Base-by-base conservation (phyloP, 768 basidiomycete genomes). In the Boletus barrowsii region DNA sequence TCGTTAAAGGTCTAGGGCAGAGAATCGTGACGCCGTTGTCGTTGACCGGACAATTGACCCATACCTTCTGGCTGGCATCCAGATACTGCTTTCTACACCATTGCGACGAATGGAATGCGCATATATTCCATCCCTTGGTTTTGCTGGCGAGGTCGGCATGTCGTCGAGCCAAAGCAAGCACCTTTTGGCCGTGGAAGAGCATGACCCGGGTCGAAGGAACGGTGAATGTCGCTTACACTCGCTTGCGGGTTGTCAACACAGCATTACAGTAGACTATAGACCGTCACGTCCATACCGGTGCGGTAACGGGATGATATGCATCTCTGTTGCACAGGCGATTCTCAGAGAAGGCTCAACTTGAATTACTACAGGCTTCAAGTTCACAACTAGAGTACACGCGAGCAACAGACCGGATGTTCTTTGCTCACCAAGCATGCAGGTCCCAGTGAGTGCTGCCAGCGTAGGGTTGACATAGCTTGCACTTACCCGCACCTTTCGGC, bases 51-150 rank as follows among this genome's bases (percentile, higher is more conserved):
- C 29, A 17, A 18, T 13, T 13, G 14, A 17, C 10, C 4, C 54
- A 32, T 61, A 83, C 84, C 69, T 75, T 66, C 49, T 68, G 68
- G 62, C 75, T 70, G 9, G 76, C 81, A 32, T 79, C 70, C 39
- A 75, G 56, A 60, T 79, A 84, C 6, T 82, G 72, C n/a, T 65
- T 49, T 22, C 49, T 46, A 42, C 60, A 55, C 36, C 36, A 37
- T 24, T 61, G 51, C 2, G 83, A 76, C n/a, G 72, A 67, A 54
- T 80, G 79, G 46, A 86, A 72, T 13, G 55, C 35, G 36, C 70
- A 64, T 14, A 49, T 43, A 3, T 17, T 48, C 55, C 57, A 54
- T 37, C 42, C 32, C 72, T 69, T 36, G 65, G 62, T 35, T 72
- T 64, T 50, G 32, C 20, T 47, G 24, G 50, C 47, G 17, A 57